Evolutionary conservation across 495 filamentous ascomycete species (phyloP), one percentile per base, ranked within the genome.

Genomic region (Bryoglossum gracile): DNA sequence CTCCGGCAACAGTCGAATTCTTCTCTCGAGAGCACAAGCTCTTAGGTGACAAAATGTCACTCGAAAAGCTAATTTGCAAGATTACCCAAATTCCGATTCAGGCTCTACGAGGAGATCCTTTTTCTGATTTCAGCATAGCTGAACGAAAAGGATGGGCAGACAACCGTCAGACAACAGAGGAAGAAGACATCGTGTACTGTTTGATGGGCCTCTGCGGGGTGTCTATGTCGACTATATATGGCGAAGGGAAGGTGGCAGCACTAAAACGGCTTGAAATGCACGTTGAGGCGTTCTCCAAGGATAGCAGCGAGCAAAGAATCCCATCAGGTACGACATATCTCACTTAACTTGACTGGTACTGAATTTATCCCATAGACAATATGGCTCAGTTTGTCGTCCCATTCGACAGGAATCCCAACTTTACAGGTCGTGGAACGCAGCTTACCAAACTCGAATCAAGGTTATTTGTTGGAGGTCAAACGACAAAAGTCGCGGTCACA

Each of bases 341-440:
- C 5, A 30, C 26, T 5, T 30, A 30, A 30, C 26, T 30, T 30
- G 26, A 30, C 26, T 6, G 13, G 13, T 30, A 30, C 26, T 30
- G 26, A 30, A 13, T 30, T 30, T n/a, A n/a, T n/a, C 26, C 13
- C 5, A 13, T 30, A 30, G 26, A n/a, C 10, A 43, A 18, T 43
- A 26, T 26, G 5, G 26, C 13, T 30, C 26, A 5, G 6, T 30
- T 30, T 30, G 13, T 30, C 26, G 44, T 54, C 9, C 45, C 51
- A 4, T 49, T 54, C 24, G 37, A 35, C 8, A 23, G 51, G n/a
- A 49, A 48, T 38, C 13, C 24, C 22, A 3, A 18, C 24, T 54
- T 54, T 30, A 35, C 40, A 3, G 45, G 51, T 14, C 44, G 51
- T 19, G 22, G 42, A 19, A 6, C 17, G 4, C 9, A 49, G 24